These are phyloP conservation scores for Eimeria praecox DNA, from an alignment of 169 alveolate species.

Conservation along the genomic window DNA sequence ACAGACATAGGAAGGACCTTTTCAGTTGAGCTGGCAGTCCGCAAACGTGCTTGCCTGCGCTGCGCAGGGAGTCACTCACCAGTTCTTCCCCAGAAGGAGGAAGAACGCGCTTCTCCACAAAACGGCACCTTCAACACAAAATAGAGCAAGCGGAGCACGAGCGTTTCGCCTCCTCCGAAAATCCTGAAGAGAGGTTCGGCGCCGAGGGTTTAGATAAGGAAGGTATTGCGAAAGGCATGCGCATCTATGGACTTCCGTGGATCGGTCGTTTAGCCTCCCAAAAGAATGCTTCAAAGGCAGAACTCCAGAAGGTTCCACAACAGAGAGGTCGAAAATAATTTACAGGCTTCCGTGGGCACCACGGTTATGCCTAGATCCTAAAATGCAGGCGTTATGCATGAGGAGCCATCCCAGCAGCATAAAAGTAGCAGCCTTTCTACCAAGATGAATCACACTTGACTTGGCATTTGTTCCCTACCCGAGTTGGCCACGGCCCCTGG, in stretches of 20 bases:
- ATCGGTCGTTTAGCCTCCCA: conserved; percentile 24
- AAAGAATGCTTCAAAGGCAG: conserved; percentile 9
- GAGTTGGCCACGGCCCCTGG: not conserved
- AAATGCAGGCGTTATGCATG: not conserved
- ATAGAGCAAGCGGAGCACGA: not conserved
- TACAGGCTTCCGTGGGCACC: not conserved
- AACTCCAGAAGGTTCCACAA: not conserved
- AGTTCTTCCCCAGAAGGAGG: conserved; percentile 31
- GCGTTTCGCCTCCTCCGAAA: not conserved
- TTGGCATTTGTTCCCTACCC: not conserved
- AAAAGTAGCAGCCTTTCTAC: not conserved
- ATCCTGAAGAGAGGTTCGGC: not conserved
- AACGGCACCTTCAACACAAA: not conserved
- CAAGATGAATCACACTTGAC: conserved; percentile 4
- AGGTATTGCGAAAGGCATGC: conserved; percentile 44
- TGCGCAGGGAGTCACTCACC: conserved; percentile 63
- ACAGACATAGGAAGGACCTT: not conserved
- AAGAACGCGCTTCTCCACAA: conserved; percentile 6
- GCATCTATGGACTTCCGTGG: conserved; percentile 73
- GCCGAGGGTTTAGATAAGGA: not conserved
- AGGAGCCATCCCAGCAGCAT: not conserved
- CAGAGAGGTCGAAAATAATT: conserved; percentile 22
- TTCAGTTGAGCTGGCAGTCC: not conserved
- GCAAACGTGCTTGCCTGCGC: not conserved
- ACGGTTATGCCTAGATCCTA: not conserved